Conservation (phyloP, 148 eudicot species). For the Fagopyrum homotropicum region DNA sequence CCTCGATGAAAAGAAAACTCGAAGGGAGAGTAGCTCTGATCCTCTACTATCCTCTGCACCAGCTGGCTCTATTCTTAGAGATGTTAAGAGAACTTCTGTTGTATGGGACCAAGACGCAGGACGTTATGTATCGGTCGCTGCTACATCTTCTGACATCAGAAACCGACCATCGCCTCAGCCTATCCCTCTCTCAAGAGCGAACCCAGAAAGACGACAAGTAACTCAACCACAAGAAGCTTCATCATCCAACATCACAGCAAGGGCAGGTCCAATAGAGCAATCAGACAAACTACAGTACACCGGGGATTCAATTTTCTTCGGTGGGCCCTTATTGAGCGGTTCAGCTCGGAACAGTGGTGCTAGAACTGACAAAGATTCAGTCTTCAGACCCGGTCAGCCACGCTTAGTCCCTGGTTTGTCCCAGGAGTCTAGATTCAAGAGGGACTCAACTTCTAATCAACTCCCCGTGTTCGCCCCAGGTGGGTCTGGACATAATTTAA, state of each 20-base stretch:
- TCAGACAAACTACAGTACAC: constrained; percentile 69
- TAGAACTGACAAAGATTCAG: constrained; percentile 32
- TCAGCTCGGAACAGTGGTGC: constrained; percentile 28
- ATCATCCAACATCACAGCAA: constrained; percentile 18
- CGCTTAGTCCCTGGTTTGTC: constrained; percentile 38
- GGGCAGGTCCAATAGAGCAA: constrained; percentile 30
- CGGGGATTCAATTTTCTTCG: constrained; percentile 87
- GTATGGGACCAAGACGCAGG: constrained; percentile 99
- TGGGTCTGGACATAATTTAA: constrained; percentile 19
- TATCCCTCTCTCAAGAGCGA: constrained; percentile 24
- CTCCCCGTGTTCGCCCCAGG: constrained; percentile 84
- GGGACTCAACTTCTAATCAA: constrained; percentile 78
- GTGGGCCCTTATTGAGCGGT: constrained; percentile 75
- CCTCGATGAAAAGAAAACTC: constrained; percentile 42
- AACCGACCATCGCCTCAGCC: constrained; percentile 30
- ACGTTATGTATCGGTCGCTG: constrained; percentile 75
- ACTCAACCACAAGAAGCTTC: constrained; percentile 31
- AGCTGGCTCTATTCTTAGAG: constrained; percentile 49
- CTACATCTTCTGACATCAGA: constrained; percentile 47
- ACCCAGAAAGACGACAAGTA: constrained; percentile 29
- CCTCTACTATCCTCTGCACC: constrained; percentile 44
- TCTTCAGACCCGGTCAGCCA: constrained; percentile 48
- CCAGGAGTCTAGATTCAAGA: constrained; percentile 65
- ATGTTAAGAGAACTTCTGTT: constrained; percentile 71
- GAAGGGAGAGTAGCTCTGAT: constrained; percentile 41